Evolutionary conservation across 805 yeast genomes (phyloP).

Genomic region (Lipomyces starkeyi): DNA sequence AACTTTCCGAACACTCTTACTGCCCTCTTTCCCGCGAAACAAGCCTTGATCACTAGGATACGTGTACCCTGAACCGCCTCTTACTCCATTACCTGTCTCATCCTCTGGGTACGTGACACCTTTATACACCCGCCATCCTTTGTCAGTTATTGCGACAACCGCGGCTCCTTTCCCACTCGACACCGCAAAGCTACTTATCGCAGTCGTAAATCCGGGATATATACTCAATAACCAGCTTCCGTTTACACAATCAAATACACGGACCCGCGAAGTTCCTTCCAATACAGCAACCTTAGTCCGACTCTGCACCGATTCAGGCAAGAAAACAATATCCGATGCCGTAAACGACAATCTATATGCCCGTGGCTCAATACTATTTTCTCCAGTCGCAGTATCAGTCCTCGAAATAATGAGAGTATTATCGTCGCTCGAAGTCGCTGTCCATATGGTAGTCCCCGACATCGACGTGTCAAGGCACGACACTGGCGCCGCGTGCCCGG

Average conservation of each 20-base stretch:
- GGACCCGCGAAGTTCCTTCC: conserved; percentile 1
- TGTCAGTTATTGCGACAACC: neutral
- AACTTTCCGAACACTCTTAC: neutral
- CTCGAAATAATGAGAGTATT: neutral
- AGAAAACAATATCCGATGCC: conserved; percentile 5
- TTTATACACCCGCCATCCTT: conserved; percentile 6
- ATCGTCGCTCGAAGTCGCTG: conserved; percentile 11
- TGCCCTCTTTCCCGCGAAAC: neutral
- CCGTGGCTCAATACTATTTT: neutral
- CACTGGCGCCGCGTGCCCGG: conserved; percentile 17
- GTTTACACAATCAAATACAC: conserved; percentile 4
- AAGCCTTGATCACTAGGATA: conserved; percentile 2
- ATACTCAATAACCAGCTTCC: conserved; percentile 3
- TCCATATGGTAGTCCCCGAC: neutral
- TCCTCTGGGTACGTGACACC: neutral
- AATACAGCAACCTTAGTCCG: conserved; percentile 7
- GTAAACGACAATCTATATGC: neutral
- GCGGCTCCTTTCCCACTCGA: neutral
- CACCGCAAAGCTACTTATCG: neutral
- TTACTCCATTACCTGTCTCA: neutral
- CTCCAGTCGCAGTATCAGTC: neutral
- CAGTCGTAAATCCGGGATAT: neutral
- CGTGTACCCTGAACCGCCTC: conserved; percentile 17
- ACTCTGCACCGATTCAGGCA: conserved; percentile 1
- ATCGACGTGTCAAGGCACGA: conserved; percentile 4